These are phyloP conservation scores for Saccharum officinarum DNA, from an alignment of 176 grass and related monocot genomes.

Conservation along the genomic window DNA sequence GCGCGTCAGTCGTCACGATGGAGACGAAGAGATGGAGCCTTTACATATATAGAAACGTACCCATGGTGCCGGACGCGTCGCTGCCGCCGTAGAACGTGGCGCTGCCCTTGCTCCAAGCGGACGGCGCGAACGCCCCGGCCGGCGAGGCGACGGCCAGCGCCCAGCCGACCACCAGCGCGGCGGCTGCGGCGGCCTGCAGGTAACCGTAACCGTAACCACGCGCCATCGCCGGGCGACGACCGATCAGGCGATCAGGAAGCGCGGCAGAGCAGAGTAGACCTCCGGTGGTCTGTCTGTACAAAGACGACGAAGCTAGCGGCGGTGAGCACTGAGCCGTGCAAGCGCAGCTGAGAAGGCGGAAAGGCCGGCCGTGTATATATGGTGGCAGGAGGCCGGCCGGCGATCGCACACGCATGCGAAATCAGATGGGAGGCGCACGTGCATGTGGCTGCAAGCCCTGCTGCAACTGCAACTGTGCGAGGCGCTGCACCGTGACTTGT, in stretches of 20 bases:
- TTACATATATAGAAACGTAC: not conserved
- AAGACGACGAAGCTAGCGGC: too few relatives aligned
- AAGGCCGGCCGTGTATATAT: not conserved
- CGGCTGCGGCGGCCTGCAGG: not conserved
- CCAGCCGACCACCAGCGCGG: not conserved
- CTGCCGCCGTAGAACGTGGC: conserved; percentile 34
- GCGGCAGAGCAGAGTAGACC: not conserved
- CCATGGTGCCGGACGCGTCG: conserved; percentile 31
- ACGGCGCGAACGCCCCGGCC: not conserved
- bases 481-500: not conserved
- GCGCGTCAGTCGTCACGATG: not conserved
- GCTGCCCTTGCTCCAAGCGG: conserved; percentile 6
- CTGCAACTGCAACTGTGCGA: not conserved
- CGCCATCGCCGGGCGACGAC: not conserved
- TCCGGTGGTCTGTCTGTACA: too few relatives aligned
- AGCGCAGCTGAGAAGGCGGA: too few relatives aligned
- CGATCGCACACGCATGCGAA: not conserved
- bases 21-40: not conserved
- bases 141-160: not conserved
- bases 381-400: not conserved
- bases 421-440: not conserved
- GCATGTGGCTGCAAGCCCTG: too few relatives aligned
- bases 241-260: not conserved
- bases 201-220: not conserved
- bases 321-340: too few relatives aligned